Conservation (phyloP, 2,329 filamentous ascomycete genomes). For the Fusarium coffeatum region DNA sequence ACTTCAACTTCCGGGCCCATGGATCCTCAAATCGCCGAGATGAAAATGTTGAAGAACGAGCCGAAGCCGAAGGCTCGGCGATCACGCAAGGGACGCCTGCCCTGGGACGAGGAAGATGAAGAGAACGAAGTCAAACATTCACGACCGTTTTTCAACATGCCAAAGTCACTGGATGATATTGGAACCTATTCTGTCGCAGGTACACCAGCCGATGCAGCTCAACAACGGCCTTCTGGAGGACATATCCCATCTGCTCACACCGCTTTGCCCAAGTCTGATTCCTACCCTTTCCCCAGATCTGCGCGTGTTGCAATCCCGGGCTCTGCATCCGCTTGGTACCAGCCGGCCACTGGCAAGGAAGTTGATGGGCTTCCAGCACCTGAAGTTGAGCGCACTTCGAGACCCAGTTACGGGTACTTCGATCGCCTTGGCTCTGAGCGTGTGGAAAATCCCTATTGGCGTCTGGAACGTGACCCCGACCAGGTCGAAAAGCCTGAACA, state of each 20-base stretch:
- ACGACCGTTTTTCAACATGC: neutral
- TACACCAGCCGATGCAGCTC: neutral
- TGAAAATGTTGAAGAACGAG: conserved; percentile 5
- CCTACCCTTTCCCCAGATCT: neutral
- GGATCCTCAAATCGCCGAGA: conserved; percentile 9
- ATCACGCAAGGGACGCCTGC: neutral
- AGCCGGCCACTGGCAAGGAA: neutral
- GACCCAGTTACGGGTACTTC: neutral
- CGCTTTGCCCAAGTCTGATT: neutral
- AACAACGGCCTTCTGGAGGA: neutral
- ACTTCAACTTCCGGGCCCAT: neutral
- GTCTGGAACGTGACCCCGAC: neutral
- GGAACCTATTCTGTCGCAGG: neutral
- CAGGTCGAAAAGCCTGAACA: neutral
- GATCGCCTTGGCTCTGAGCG: neutral
- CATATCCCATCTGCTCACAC: neutral
- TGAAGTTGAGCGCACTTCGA: neutral
- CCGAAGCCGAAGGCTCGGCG: conserved; percentile 9
- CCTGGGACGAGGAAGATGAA: neutral
- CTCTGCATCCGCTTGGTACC: neutral
- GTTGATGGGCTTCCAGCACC: neutral
- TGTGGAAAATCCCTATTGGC: conserved; percentile 6
- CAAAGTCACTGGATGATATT: neutral
- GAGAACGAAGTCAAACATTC: neutral
- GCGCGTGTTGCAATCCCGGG: neutral